Percentiles rank a stretch among this genome's conserved stretches.
phyloP scores from a whole-genome alignment of 2,329 filamentous ascomycete genomes.

The Thelonectria olida region DNA sequence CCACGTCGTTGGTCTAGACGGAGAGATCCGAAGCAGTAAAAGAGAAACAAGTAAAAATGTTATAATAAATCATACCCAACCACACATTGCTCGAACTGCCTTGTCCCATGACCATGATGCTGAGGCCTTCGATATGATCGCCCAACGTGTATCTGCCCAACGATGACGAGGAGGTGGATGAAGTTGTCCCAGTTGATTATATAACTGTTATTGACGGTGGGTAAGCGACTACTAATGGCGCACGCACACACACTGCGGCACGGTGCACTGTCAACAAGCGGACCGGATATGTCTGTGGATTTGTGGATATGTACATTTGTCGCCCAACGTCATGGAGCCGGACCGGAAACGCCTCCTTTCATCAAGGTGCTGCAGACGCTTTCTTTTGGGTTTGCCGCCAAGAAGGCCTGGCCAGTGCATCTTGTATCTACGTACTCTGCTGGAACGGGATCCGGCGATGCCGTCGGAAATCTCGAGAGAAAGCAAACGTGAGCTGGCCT shows the following conservation, averaged over 20 bases:
- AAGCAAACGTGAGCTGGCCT: too few species aligned
- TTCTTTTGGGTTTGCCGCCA: conserved; percentile 14
- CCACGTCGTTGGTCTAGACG: not conserved
- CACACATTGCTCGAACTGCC: not conserved
- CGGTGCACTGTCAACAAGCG: too few species aligned
- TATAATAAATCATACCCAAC: not conserved
- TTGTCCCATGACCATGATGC: not conserved
- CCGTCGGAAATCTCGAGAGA: too few species aligned
- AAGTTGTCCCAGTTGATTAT: conserved; percentile 8
- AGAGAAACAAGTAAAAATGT: not conserved
- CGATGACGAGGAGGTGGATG: too few species aligned
- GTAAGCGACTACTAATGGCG: conserved; percentile 20
- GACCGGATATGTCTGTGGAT: conserved; percentile 20
- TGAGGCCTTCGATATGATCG: conserved; percentile 8
- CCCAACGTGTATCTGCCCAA: conserved; percentile 1
- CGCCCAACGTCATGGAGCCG: conserved; percentile 19
- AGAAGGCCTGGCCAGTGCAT: conserved; percentile 8
- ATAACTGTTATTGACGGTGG: not conserved
- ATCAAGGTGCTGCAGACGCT: conserved; percentile 4
- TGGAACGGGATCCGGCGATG: conserved; percentile 12
- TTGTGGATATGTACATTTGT: conserved; percentile 18
- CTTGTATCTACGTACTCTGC: not conserved
- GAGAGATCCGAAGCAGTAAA: not conserved
- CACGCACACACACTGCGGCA: too few species aligned
- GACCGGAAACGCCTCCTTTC: conserved; percentile 11